phyloP scores from a whole-genome alignment of 148 eudicot species.

The Cornus controversa region DNA sequence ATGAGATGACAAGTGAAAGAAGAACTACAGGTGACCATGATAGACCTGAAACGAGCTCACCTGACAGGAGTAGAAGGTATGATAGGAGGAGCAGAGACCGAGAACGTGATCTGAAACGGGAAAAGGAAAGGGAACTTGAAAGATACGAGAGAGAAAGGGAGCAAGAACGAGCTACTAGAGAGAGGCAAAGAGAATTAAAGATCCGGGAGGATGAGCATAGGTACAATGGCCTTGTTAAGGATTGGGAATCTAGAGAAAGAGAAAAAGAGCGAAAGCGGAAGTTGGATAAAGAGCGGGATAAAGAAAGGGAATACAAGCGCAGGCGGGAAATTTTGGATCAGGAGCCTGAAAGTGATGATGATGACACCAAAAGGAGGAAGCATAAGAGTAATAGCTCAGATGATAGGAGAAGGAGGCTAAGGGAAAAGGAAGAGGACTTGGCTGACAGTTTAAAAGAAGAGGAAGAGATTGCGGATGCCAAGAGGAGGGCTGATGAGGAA shows the following conservation, averaged over 20 bases:
- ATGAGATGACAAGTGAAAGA: slow-evolving; percentile 62
- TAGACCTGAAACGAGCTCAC: slow-evolving; percentile 72
- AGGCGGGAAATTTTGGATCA: slow-evolving; percentile 64
- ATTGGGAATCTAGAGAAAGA: slow-evolving; percentile 88
- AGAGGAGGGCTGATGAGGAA: slow-evolving; percentile 71
- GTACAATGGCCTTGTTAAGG: slow-evolving; percentile 72
- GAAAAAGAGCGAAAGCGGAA: slow-evolving; percentile 70
- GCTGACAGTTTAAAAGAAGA: slow-evolving; percentile 79
- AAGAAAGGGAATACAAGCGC: slow-evolving; percentile 75
- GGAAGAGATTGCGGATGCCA: slow-evolving; percentile 81
- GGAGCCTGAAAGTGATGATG: slow-evolving; percentile 80
- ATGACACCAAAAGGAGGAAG: slow-evolving; percentile 76
- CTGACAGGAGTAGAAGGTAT: slow-evolving; percentile 69
- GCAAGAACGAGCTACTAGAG: slow-evolving; percentile 88
- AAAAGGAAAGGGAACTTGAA: slow-evolving; percentile 90
- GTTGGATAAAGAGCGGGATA: slow-evolving; percentile 83
- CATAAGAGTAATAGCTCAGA: slow-evolving; percentile 68
- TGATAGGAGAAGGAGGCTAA: slow-evolving; percentile 65
- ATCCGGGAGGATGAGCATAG: slow-evolving; percentile 80
- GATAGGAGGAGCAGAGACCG: slow-evolving; percentile 69
- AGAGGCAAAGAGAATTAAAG: slow-evolving; percentile 81
- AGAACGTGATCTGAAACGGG: slow-evolving; percentile 69
- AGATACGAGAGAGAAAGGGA: slow-evolving; percentile 92
- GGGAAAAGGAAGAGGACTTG: slow-evolving; percentile 90
- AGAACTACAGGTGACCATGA: slow-evolving; percentile 49